phyloP scores from a whole-genome alignment of 208 protist species.

The Trypanosomatidae sp. region DNA sequence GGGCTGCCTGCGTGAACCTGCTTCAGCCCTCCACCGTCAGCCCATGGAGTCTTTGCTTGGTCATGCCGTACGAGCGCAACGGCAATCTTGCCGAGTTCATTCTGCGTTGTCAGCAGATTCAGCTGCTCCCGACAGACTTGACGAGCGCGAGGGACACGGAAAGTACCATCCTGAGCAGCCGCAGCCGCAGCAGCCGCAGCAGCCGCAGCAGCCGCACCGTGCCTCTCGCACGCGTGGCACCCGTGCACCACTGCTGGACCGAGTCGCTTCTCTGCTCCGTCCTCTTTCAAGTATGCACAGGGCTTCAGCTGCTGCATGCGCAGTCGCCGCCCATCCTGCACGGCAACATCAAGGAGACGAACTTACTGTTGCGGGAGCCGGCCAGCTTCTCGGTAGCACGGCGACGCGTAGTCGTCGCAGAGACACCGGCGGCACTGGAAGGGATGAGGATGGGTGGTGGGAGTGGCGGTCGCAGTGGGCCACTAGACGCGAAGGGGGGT shows the following conservation, averaged over 20 bases:
- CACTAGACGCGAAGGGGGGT: neutral
- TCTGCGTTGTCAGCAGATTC: neutral
- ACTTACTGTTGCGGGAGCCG: conserved; percentile 23
- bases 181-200: neutral
- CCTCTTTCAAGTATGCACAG: conserved; percentile 25
- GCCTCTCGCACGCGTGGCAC: neutral
- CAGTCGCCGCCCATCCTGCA: conserved; percentile 33
- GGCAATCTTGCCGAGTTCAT: conserved; percentile 27
- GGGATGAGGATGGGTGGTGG: neutral
- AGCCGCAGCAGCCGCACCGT: neutral
- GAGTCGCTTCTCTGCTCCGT: conserved; percentile 32
- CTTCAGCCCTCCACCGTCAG: conserved; percentile 18
- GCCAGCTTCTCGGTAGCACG: conserved; percentile 16
- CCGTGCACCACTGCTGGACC: conserved; percentile 17
- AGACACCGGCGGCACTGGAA: neutral
- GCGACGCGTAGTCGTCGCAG: conserved; percentile 11
- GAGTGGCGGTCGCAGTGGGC: neutral
- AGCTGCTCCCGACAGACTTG: neutral
- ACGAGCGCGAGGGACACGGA: neutral
- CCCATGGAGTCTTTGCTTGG: conserved; percentile 35
- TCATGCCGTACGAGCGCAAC: conserved; percentile 31
- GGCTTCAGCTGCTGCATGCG: conserved; percentile 32
- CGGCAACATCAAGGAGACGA: conserved; percentile 18
- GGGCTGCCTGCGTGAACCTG: conserved; percentile 23
- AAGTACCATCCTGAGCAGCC: neutral